Evolutionary conservation across 805 yeast species (phyloP).

Genomic region (Candida quercuum): DNA sequence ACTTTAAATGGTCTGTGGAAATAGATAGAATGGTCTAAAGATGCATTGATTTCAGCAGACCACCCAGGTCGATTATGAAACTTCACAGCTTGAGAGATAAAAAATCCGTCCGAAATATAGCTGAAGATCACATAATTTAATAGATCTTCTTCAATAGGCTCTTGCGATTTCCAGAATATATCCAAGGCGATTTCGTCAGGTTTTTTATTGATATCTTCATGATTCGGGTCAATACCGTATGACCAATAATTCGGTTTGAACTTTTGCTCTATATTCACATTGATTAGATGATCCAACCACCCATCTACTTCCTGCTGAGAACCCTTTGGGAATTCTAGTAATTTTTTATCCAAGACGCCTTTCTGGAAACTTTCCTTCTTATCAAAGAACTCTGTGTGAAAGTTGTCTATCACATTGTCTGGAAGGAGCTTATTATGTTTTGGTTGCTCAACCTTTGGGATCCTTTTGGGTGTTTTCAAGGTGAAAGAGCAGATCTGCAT

Average conservation of each 20-base stretch:
- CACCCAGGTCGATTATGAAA: slow-evolving; percentile 37
- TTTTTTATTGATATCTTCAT: background rate
- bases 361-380: background rate
- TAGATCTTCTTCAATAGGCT: slow-evolving; percentile 14
- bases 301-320: background rate
- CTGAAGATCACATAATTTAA: slow-evolving; percentile 48
- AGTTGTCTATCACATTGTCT: background rate
- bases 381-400: background rate
- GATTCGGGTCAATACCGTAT: slow-evolving; percentile 1
- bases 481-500: slow-evolving; percentile 36
- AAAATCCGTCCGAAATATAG: slow-evolving; percentile 48
- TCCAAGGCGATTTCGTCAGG: slow-evolving; percentile 1
- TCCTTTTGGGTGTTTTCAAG: background rate
- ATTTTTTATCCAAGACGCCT: slow-evolving; percentile 1
- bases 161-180: slow-evolving; percentile 1
- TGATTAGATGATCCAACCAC: background rate
- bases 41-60: slow-evolving; percentile 43
- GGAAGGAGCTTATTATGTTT: background rate
- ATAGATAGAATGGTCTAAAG: slow-evolving; percentile 57
- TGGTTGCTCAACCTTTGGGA: background rate
- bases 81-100: slow-evolving; percentile 44
- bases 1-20: slow-evolving; percentile 47
- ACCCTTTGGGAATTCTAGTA: background rate
- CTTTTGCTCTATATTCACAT: background rate
- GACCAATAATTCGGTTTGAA: slow-evolving; percentile 1